These are phyloP conservation scores for Colletotrichum sp. DNA, from an alignment of 2,329 filamentous ascomycete genomes.

Conservation along the genomic window DNA sequence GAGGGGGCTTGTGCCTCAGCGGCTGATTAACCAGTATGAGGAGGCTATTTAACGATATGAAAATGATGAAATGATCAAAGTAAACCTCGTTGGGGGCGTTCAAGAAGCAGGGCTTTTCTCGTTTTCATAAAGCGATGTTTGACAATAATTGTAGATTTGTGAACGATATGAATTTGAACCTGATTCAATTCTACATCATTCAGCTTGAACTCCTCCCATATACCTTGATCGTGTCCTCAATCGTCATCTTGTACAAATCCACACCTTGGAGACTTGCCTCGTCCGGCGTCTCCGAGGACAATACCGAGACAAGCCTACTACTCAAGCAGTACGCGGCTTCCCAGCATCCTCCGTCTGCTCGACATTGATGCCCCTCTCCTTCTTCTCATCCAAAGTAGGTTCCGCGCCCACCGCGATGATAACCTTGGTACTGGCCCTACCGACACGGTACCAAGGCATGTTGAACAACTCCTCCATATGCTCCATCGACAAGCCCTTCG, in stretches of 20 bases:
- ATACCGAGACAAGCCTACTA: too few relatives aligned
- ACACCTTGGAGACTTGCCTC: background rate
- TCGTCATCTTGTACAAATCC: rapidly evolving
- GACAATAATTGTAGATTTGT: rapidly evolving
- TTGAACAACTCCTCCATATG: conserved; percentile 2
- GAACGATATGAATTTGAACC: background rate
- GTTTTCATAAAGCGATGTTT: background rate
- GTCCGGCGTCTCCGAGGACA: too few relatives aligned
- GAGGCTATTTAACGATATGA: background rate
- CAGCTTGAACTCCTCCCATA: rapidly evolving
- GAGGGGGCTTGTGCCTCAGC: conserved; percentile 34
- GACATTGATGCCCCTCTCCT: background rate
- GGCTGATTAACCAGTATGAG: conserved; percentile 33
- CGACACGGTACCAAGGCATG: background rate
- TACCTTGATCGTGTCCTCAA: rapidly evolving
- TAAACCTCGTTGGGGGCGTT: background rate
- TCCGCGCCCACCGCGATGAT: background rate
- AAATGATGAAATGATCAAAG: background rate
- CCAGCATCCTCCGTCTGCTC: background rate
- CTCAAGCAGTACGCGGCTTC: background rate
- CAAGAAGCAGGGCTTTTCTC: rapidly evolving
- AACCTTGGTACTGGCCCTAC: background rate
- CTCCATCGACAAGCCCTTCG: conserved; percentile 27
- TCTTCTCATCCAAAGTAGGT: background rate
- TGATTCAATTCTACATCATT: background rate